Evolutionary conservation across 345 rosid genomes (phyloP).

Genomic region (Populus davidiana): DNA sequence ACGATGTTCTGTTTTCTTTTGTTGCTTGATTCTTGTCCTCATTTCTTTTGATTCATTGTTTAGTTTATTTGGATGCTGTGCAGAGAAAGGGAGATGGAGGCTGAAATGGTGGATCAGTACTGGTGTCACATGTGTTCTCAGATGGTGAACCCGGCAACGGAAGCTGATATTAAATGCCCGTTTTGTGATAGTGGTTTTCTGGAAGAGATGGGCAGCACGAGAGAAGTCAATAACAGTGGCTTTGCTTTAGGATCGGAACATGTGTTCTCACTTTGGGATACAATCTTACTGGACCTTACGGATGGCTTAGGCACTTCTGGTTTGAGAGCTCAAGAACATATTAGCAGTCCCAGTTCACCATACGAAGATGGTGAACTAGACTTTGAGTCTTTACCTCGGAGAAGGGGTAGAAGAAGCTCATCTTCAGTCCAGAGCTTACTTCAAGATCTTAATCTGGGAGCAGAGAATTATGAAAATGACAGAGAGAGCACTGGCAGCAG

Average conservation of each 20-base stretch:
- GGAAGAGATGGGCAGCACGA: slow-evolving; percentile 39
- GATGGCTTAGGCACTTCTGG: slow-evolving; percentile 27
- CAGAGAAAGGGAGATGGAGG: slow-evolving; percentile 47
- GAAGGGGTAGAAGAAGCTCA: slow-evolving; percentile 25
- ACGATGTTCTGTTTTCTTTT: not conserved
- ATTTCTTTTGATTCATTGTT: not conserved
- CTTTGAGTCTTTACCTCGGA: slow-evolving; percentile 20
- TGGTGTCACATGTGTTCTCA: slow-evolving; percentile 70
- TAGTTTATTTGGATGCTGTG: slow-evolving; percentile 2
- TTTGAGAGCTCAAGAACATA: slow-evolving; percentile 20
- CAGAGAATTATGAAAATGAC: slow-evolving; percentile 17
- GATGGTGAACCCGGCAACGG: slow-evolving; percentile 43
- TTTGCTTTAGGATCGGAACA: slow-evolving; percentile 25
- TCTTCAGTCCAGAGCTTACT: slow-evolving; percentile 19
- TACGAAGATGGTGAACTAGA: slow-evolving; percentile 26
- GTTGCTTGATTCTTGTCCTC: not conserved
- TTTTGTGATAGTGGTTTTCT: slow-evolving; percentile 54
- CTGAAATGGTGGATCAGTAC: slow-evolving; percentile 38
- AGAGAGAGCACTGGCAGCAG: slow-evolving; percentile 7
- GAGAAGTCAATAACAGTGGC: slow-evolving; percentile 16
- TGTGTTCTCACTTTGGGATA: slow-evolving; percentile 37
- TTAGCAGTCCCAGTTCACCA: slow-evolving; percentile 6
- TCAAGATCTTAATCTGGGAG: slow-evolving; percentile 23
- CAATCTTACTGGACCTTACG: slow-evolving; percentile 39
- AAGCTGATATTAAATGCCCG: slow-evolving; percentile 46